Base-by-base conservation (phyloP, 2,329 filamentous ascomycete species). In the Colletotrichum higginsianum region DNA sequence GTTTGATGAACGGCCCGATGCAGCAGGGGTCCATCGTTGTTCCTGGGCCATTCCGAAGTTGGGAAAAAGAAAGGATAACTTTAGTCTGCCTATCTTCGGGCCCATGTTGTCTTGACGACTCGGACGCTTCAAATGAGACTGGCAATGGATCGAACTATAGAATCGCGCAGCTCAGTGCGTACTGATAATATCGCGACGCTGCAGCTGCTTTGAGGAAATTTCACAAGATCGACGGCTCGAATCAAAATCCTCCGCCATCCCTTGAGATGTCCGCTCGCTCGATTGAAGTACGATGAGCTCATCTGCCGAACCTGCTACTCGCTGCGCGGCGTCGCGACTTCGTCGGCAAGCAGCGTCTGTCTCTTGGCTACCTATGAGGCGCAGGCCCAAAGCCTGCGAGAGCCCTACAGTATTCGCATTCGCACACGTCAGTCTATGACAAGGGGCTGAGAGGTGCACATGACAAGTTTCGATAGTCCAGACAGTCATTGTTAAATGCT, bases 1-100 rank as follows among this genome's bases (percentile, higher is more conserved):
- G 18, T n/a, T n/a, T 46, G 40, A 50, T 50, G 15, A 23, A 49
- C 35, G 63, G 56, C 56, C 55, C 56, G 63, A 61, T 61, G 55
- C 55, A 57, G 42, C 67, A 53, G n/a, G 44, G 61, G 53, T 44
- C 52, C 23, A 50, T 50, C 15, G 60, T 38, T 50, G 12, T n/a
- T 46, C 44, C 47, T 23, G 42, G 42, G n/a, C 8, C 21, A 18
- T 50, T 23, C 46, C 52, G 52, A 57, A 26, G 38, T 47, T 18
- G 52, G 15, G 26, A 46, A 46, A 49, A 38, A 30, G 6, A 63
- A 52, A 49, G n/a, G n/a, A 8, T 30, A 44, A 18, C 13, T 57
- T 63, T 35, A 38, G 15, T 44, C 44, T n/a, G 46, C 38, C 44
- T 16, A 40, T 67, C 52, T 47, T 46, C 40, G 52, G 61, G 30